Evolutionary conservation across 495 filamentous ascomycete species (phyloP), one percentile per base, ranked within the genome.

Genomic region (Recurvomyces mirabilis): DNA sequence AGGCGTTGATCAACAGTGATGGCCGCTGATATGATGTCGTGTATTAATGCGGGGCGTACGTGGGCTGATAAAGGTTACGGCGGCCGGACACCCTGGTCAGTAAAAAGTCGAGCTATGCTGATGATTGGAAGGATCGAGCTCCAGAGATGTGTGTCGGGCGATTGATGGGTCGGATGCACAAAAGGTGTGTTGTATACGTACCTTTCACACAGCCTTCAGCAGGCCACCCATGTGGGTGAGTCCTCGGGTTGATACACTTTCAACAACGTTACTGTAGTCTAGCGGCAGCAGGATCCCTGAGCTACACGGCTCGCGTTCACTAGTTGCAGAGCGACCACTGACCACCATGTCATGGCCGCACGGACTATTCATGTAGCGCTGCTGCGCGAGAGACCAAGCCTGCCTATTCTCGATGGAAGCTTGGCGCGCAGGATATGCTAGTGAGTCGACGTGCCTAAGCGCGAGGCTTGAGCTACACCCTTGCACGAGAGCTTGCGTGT

Each of bases 321-420:
- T 40, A 40, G 37, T 20, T 23, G 41, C 41, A 35, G 24, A 17
- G 36, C 20, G 39, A 20, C 33, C n/a, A n/a, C n/a, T n/a, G n/a
- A n/a, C n/a, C n/a, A n/a, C n/a, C 46, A 41, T 49, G 46, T 49
- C 46, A 41, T 30, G 29, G 28, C 37, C 38, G 36, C 46, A 42
- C 42, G 37, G 37, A 14, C 38, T 43, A 49, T 38, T 25, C 7
- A n/a, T n/a, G 26, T 29, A 7, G n/a, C 7, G 14, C 18, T n/a
- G 13, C 5, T 30, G 14, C 28, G 10, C 21, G n/a, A n/a, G n/a
- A 3, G 13, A 15, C 15, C 25, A 42, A 30, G 28, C 18, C 39
- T 22, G 24, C 28, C 39, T 20, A 30, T 42, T 9, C 23, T 42
- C 25, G 25, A 32, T 42, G n/a, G 13, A 15, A 17, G 28, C 39